Conservation (phyloP, 75 land plant genomes). For the Azolla pinnata region DNA sequence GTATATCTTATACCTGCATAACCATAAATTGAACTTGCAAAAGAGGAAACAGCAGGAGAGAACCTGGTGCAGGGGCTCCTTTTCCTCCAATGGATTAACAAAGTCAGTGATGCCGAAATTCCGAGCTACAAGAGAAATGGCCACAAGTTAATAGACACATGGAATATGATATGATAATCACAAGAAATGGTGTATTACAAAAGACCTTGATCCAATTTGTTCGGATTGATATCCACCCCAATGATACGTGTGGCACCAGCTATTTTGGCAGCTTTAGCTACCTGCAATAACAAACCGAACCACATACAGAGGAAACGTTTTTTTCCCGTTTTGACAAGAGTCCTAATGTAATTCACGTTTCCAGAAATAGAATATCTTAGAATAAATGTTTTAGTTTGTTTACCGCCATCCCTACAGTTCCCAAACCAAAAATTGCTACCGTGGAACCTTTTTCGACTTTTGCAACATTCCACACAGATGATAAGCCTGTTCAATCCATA, state of each 20-base stretch:
- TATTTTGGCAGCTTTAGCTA: conserved; percentile 74
- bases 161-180: not conserved
- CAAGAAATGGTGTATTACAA: not conserved
- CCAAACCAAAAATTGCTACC: conserved; percentile 86
- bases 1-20: too few species aligned
- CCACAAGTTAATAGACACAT: not conserved
- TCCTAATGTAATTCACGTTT: too few species aligned
- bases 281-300: too few species aligned
- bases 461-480: conserved; percentile 92
- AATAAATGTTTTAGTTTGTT: conserved; percentile 15
- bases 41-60: not conserved
- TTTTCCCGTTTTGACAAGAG: too few species aligned
- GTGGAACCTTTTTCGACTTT: conserved; percentile 66
- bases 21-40: not conserved
- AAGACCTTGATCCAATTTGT: conserved; percentile 55
- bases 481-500: conserved; percentile 16
- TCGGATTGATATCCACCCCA: conserved; percentile 71
- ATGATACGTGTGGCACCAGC: conserved; percentile 79
- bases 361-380: too few species aligned
- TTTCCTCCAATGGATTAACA: conserved; percentile 37
- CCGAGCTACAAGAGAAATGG: conserved; percentile 18
- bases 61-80: conserved; percentile 53
- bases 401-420: conserved; percentile 88
- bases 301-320: too few species aligned
- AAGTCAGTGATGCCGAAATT: conserved; percentile 50